Base-by-base conservation (phyloP, 2,329 filamentous ascomycete genomes). In the Aspergillus cejpii region DNA sequence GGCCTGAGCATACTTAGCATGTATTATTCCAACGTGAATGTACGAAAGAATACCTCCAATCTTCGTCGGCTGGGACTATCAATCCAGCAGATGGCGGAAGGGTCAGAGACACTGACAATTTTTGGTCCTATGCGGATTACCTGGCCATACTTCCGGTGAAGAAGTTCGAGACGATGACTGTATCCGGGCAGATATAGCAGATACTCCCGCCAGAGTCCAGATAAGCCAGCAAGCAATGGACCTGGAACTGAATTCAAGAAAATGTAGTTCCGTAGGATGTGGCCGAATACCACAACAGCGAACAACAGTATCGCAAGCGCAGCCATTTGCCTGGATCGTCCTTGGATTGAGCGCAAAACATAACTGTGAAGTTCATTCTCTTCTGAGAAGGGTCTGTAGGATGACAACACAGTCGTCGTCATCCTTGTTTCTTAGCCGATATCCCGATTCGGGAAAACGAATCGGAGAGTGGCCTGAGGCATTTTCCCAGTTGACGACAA, bases 51-150 rank as follows among this genome's bases (percentile, higher is more conserved):
- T 41, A 48, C 49, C 40, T 41, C 38, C 15, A 43, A 14, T 10
- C 10, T 8, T 2, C 26, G 15, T 28, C 11, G 24, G 3, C 14
- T 8, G 5, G 23, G 12, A n/a, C 17, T 31, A 37, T 49, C 37
- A 8, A 45, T 27, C 3, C 20, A 21, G 1, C 20, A 31, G 33
- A 55, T 43, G 10, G 33, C 29, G 1, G 26, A 40, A 1, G 33
- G 41, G 36, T 55, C 44, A n/a, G 51, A 48, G 8, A 57, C 21
- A 27, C 53, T 55, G 27, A 55, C 36, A 11, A 34, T 27, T n/a
- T 26, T 38, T 3, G 53, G 48, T 1, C 53, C 53, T 17, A 55
- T 17, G 2, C 51, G 53, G 23, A 57, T 51, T 12, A 50, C 39
- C 20, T 29, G 37, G 3, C 53, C 54, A 43, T 57, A 51, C 26